Evolutionary conservation across 345 rosid genomes (phyloP).

Genomic region (Dipteronia sinensis): DNA sequence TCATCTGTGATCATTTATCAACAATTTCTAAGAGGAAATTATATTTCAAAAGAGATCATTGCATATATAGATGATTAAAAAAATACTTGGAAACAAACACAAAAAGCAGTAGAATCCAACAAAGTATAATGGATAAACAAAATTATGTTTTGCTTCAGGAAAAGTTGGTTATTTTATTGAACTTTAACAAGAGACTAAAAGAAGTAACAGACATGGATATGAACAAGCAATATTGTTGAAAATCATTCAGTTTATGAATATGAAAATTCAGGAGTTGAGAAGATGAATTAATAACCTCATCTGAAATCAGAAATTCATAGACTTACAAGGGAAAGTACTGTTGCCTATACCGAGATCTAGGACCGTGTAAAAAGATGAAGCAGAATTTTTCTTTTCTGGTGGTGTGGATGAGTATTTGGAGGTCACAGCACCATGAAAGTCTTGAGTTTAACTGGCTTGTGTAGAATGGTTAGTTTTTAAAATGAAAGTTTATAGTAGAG

Average conservation of each 20-base stretch:
- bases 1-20: neutral
- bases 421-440: slow-evolving; percentile 7
- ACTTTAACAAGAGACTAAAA: neutral
- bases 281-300: neutral
- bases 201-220: neutral
- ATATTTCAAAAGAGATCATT: too few relatives aligned
- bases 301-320: neutral
- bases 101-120: neutral
- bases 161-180: neutral
- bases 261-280: neutral
- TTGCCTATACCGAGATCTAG: neutral
- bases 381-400: slow-evolving; percentile 19
- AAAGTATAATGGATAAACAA: neutral
- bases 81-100: too few relatives aligned
- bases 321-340: neutral
- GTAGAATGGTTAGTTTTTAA: neutral
- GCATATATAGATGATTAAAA: too few relatives aligned
- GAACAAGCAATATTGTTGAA: neutral
- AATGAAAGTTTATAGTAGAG: slow-evolving; percentile 21
- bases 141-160: neutral
- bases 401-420: slow-evolving; percentile 21
- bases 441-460: neutral
- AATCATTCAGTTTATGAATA: neutral
- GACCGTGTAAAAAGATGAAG: neutral
- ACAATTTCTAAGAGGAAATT: too few relatives aligned